Percentiles rank a stretch among this genome's conserved stretches.
Evolutionary conservation across 345 rosid genomes (phyloP).

Genomic region (Hypericum androsaemum): DNA sequence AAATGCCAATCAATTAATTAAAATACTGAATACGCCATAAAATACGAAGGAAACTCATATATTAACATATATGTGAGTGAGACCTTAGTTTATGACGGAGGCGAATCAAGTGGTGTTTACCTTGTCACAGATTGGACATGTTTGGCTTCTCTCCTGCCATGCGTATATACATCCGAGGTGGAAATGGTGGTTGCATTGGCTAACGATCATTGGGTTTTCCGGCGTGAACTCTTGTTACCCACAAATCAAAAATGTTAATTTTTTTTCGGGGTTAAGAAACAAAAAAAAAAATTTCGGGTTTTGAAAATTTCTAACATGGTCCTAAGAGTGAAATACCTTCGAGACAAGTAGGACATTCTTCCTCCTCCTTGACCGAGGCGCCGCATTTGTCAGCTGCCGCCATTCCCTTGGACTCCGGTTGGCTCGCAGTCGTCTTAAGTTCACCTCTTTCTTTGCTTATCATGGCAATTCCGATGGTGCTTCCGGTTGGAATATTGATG

Average conservation of each 20-base stretch:
- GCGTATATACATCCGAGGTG: neutral
- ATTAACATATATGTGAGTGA: too few relatives aligned
- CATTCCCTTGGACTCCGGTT: neutral
- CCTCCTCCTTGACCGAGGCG: neutral
- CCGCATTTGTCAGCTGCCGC: neutral
- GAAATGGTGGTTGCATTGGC: neutral
- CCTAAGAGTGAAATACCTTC: neutral
- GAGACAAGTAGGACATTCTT: constrained; percentile 2
- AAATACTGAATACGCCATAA: too few relatives aligned
- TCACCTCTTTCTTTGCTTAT: too few relatives aligned
- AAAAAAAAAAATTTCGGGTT: neutral
- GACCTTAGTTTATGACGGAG: too few relatives aligned
- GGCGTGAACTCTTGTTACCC: neutral
- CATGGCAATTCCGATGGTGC: too few relatives aligned
- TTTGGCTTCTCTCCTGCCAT: constrained; percentile 1
- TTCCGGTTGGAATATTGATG: too few relatives aligned
- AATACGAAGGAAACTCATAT: too few relatives aligned
- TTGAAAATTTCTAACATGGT: neutral
- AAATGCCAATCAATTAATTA: too few relatives aligned
- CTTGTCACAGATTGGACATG: constrained; percentile 2
- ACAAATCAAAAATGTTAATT: neutral
- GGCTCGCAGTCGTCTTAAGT: neutral
- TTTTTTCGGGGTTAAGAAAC: too few relatives aligned
- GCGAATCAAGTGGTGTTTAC: neutral
- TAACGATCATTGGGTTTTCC: neutral